These are phyloP conservation scores for Suillus brevipes DNA, from an alignment of 768 basidiomycete species.

Conservation along the genomic window DNA sequence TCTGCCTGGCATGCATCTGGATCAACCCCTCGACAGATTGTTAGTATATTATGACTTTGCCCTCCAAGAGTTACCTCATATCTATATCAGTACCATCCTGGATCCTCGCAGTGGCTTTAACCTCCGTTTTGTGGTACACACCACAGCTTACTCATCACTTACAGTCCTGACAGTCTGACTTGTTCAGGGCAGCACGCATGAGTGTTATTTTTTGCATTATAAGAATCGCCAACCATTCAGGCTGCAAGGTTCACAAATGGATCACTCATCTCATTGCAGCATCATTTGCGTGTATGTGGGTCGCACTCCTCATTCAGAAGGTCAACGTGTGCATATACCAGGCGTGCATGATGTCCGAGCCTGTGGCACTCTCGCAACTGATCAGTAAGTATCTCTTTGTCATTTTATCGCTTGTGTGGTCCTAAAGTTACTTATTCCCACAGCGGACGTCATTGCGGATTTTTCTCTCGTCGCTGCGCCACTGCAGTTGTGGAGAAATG, in stretches of 20 bases:
- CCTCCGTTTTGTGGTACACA: slow-evolving; percentile 22
- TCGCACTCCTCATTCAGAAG: slow-evolving; percentile 12
- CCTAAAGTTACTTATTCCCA: neutral
- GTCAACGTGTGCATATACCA: slow-evolving; percentile 10
- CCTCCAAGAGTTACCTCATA: slow-evolving; percentile 2
- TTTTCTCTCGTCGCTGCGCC: neutral
- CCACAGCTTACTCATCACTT: no score
- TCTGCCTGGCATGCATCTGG: slow-evolving; percentile 14
- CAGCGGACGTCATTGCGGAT: neutral
- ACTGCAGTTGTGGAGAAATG: slow-evolving; percentile 15
- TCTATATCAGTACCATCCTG: slow-evolving; percentile 12
- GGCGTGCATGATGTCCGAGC: slow-evolving; percentile 13
- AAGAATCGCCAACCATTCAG: slow-evolving; percentile 20
- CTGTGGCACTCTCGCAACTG: slow-evolving; percentile 17
- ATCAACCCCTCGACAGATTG: slow-evolving; percentile 8
- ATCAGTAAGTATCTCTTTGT: slow-evolving; percentile 18
- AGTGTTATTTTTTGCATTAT: slow-evolving; percentile 26
- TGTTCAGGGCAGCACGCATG: slow-evolving; percentile 23
- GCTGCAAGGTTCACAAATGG: slow-evolving; percentile 9
- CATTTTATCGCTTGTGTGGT: neutral
- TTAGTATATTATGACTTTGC: slow-evolving; percentile 1
- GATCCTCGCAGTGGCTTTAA: slow-evolving; percentile 17
- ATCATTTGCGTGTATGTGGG: slow-evolving; percentile 19
- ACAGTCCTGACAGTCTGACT: neutral
- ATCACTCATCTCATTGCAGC: slow-evolving; percentile 12